Evolutionary conservation across 139 green algal genomes (phyloP).

Genomic region (Pseudopediastrum boryanum): DNA sequence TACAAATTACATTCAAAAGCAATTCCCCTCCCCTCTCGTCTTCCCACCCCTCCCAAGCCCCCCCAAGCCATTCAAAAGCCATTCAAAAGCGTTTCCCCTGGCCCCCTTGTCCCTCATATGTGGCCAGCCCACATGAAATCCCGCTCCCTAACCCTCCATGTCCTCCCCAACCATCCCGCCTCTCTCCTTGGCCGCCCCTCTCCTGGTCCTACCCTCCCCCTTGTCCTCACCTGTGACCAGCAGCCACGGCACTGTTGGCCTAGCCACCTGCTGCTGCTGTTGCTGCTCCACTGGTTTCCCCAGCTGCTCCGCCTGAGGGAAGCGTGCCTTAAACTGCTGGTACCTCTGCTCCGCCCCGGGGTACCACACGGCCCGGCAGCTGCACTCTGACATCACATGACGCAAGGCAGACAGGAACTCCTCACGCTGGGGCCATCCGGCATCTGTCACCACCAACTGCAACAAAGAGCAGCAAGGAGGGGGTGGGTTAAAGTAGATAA

Average conservation of each 20-base stretch:
- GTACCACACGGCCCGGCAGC: slow-evolving; percentile 66
- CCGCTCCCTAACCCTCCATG: too few relatives aligned
- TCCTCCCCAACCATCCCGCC: too few relatives aligned
- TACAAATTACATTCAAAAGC: too few relatives aligned
- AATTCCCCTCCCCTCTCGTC: too few relatives aligned
- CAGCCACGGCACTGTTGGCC: slow-evolving; percentile 22
- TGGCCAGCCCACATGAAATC: too few relatives aligned
- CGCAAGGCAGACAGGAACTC: slow-evolving; percentile 66
- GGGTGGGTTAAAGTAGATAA: too few relatives aligned
- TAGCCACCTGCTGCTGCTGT: slow-evolving; percentile 1
- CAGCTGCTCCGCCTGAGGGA: slow-evolving; percentile 48
- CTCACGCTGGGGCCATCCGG: slow-evolving; percentile 69
- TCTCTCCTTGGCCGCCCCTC: too few relatives aligned
- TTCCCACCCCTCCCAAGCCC: neutral
- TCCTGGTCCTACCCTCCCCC: neutral
- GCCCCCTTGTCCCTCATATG: too few relatives aligned
- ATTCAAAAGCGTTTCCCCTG: too few relatives aligned
- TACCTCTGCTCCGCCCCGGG: neutral
- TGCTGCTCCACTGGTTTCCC: slow-evolving; percentile 13
- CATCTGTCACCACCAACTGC: slow-evolving; percentile 65
- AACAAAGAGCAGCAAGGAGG: neutral
- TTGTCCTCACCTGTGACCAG: slow-evolving; percentile 9
- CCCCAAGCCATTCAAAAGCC: neutral
- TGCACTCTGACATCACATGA: slow-evolving; percentile 36
- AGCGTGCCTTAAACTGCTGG: slow-evolving; percentile 45